phyloP scores from a whole-genome alignment of 768 basidiomycete species.

The Leucosporidium creatinivorum region DNA sequence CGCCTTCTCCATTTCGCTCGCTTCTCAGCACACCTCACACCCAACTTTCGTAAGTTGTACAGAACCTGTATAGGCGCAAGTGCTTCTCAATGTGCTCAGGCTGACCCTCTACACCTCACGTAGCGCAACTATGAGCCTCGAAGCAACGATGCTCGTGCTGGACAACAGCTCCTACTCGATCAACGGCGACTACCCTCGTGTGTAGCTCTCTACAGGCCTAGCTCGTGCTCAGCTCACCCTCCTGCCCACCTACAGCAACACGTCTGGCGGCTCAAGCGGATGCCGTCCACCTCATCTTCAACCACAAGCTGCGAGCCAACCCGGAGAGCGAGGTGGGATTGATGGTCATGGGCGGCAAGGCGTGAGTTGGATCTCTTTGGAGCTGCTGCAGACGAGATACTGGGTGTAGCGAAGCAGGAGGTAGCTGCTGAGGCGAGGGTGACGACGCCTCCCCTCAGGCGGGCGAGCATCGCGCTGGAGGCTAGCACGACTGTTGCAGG shows the following conservation, averaged over 20 bases:
- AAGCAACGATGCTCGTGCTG: constrained; percentile 95
- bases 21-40: too few species aligned
- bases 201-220: constrained; percentile 33
- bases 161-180: constrained; percentile 98
- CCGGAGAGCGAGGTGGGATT: constrained; percentile 95
- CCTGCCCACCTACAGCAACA: constrained; percentile 31
- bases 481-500: neutral
- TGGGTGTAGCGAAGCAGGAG: too few species aligned
- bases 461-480: neutral
- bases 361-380: constrained; percentile 50
- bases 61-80: too few species aligned
- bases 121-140: constrained; percentile 65
- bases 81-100: too few species aligned
- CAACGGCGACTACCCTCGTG: constrained; percentile 82
- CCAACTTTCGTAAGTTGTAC: too few species aligned
- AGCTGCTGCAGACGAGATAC: neutral
- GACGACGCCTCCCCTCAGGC: neutral
- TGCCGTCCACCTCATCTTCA: constrained; percentile 80
- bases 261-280: constrained; percentile 87
- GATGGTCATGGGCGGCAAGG: constrained; percentile 97
- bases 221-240: neutral
- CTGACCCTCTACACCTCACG: too few species aligned
- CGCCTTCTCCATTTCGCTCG: too few species aligned
- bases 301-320: constrained; percentile 89
- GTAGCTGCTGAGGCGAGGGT: neutral